Evolutionary conservation across 306 rosid species (phyloP), one percentile per base, ranked within the genome.

Genomic region (Nissolia schottii): DNA sequence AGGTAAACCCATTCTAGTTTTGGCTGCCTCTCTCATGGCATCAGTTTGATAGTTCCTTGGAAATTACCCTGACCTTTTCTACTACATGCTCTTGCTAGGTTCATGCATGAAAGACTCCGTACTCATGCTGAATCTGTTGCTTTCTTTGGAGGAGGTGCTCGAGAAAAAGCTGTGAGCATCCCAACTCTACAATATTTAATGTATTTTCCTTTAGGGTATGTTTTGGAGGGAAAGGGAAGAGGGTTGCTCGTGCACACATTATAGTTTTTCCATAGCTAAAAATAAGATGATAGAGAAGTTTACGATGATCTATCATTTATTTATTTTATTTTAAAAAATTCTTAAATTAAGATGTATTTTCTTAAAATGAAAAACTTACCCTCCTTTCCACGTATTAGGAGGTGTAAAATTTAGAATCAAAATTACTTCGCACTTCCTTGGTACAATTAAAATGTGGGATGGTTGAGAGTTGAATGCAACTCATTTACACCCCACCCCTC

Each of bases 91-190:
- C 85, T 70, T 70, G 60, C 81, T 76, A 94, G 99, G 95, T 94
- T 91, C 83, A 94, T 94, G 99, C 99, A 94, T 80, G 99, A 94
- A 80, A 89, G 99, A 78, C 86, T 94, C 62, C 86, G 96, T 66
- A 90, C 96, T 60, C 99, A 94, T 86, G 97, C 99, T 43, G 99
- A 94, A 70, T 94, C 99, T 12, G 85, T 94, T 84, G 97, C 99
- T 85, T 94, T 94, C 96, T 94, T 94, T 78, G 99, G 99, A 32
- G 99, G 99, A 22, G 99, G 99, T 81, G 87, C 91, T 78, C 90
- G 99, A 68, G 99, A 94, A 85, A 91, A 88, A 89, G 87, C 90
- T 59, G 99, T 94, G 85, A 87, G 99, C 62, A 74, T 73, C 74
- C 57, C 4, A 78, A 75, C 41, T 71, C 43, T 43, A 28, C 41